Percentiles rank a stretch among this genome's conserved stretches.
Conservation (phyloP, 129 eudicot genomes). For the Chrysanthemum makinoi region DNA sequence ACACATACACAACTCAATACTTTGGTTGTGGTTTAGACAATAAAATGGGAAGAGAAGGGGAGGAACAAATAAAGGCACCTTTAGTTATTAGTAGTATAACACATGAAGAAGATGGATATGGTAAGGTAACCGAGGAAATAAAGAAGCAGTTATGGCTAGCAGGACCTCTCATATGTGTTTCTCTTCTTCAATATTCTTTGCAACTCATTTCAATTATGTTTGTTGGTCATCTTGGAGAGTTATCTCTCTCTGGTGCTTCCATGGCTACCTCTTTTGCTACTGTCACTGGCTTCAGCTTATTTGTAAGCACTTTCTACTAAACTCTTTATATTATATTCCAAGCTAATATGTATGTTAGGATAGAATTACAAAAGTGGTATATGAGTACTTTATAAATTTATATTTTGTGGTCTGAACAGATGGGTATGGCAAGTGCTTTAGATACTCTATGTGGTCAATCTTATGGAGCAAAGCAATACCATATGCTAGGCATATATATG, state of each 20-base stretch:
- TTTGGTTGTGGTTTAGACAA: background rate
- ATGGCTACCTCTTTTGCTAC: constrained; percentile 80
- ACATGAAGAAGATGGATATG: constrained; percentile 14
- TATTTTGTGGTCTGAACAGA: constrained; percentile 28
- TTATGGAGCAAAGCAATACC: constrained; percentile 85
- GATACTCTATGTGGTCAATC: constrained; percentile 93
- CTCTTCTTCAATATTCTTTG: constrained; percentile 56
- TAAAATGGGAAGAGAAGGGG: constrained; percentile 27
- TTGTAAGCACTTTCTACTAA: constrained; percentile 35
- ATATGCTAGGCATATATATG: constrained; percentile 80
- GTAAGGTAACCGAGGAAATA: constrained; percentile 37
- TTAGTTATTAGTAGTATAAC: background rate
- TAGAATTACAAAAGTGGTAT: no score
- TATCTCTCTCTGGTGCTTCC: constrained; percentile 81
- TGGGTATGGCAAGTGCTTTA: constrained; percentile 91
- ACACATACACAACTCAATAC: background rate
- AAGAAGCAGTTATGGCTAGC: constrained; percentile 70
- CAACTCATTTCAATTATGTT: constrained; percentile 74
- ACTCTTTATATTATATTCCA: background rate
- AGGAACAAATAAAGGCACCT: constrained; percentile 1
- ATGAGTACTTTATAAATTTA: no score
- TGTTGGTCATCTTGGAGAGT: constrained; percentile 83
- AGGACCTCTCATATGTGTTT: constrained; percentile 70
- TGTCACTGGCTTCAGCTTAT: constrained; percentile 73
- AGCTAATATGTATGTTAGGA: no score